A percentile compares a stretch with the other conserved stretches of the same genome.
Evolutionary conservation across 1,139 yeast species (phyloP).

Genomic region (Suhomyces bribrorum): DNA sequence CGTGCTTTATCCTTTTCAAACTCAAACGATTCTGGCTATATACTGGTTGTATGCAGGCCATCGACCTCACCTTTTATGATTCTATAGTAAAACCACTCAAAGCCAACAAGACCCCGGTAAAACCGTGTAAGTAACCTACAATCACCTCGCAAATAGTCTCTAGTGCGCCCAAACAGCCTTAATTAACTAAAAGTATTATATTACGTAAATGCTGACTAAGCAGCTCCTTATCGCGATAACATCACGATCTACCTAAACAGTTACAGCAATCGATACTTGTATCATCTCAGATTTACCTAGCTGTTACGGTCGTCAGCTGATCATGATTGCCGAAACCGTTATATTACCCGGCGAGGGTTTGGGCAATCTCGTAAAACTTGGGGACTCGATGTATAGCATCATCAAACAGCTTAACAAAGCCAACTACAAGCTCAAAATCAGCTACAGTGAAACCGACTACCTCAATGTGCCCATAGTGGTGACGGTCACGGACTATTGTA

Average conservation of each 20-base stretch:
- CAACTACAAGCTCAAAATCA: constrained; percentile 23
- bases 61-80: too few species aligned
- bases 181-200: too few species aligned
- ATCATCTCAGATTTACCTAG: not conserved
- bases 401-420: constrained; percentile 26
- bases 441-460: constrained; percentile 18
- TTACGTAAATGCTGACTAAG: not conserved
- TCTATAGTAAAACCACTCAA: too few species aligned
- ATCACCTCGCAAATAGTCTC: too few species aligned
- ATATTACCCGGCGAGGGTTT: constrained; percentile 40
- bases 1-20: too few species aligned
- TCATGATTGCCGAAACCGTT: constrained; percentile 25
- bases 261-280: not conserved
- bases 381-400: constrained; percentile 29
- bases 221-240: not conserved
- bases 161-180: too few species aligned
- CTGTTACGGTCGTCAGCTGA: too few species aligned
- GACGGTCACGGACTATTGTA: constrained; percentile 30
- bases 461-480: constrained; percentile 37
- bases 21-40: too few species aligned
- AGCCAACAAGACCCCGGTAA: too few species aligned
- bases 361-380: constrained; percentile 30
- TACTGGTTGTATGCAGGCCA: too few species aligned
- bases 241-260: not conserved
- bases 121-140: too few species aligned